phyloP scores from a whole-genome alignment of 2,329 filamentous ascomycete species.

The Microdochium trichocladiopsis region DNA sequence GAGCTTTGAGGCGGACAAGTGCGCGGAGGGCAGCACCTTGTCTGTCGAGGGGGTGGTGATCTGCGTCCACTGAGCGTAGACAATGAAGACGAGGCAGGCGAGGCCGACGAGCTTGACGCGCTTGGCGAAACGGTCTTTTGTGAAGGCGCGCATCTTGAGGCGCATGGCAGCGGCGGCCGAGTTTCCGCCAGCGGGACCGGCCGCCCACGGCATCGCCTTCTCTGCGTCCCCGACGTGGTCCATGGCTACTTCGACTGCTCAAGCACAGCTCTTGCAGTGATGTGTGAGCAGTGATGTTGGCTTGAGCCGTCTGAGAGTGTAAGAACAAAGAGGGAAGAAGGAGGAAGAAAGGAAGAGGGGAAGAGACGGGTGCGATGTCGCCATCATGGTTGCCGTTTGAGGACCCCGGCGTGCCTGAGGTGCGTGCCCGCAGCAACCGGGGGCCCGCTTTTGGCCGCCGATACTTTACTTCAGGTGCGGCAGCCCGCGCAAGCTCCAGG shows the following conservation, averaged over 20 bases:
- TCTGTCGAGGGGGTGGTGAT: slow-evolving; percentile 12
- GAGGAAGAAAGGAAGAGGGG: background rate
- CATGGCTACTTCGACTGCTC: background rate
- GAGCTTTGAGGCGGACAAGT: slow-evolving; percentile 45
- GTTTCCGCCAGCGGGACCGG: background rate
- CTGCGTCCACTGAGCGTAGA: slow-evolving; percentile 41
- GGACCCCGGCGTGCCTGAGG: background rate
- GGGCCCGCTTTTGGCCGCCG: background rate
- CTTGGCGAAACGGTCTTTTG: background rate
- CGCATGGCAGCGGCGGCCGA: background rate
- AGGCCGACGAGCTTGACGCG: slow-evolving; percentile 21
- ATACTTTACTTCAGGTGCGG: background rate
- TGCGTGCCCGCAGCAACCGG: background rate
- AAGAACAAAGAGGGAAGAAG: background rate
- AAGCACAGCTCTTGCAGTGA: background rate
- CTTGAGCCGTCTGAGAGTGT: background rate
- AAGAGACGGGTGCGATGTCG: background rate
- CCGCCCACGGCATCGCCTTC: background rate
- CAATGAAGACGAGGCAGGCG: slow-evolving; percentile 42
- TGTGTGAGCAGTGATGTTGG: background rate
- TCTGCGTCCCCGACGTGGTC: background rate
- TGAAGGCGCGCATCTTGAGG: background rate
- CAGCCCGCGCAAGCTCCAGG: background rate
- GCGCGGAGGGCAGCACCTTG: slow-evolving; percentile 13
- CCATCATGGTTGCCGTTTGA: background rate